These are phyloP conservation scores for Phytophthora kernoviae DNA, from an alignment of 352 stramenopile genomes.

Conservation along the genomic window DNA sequence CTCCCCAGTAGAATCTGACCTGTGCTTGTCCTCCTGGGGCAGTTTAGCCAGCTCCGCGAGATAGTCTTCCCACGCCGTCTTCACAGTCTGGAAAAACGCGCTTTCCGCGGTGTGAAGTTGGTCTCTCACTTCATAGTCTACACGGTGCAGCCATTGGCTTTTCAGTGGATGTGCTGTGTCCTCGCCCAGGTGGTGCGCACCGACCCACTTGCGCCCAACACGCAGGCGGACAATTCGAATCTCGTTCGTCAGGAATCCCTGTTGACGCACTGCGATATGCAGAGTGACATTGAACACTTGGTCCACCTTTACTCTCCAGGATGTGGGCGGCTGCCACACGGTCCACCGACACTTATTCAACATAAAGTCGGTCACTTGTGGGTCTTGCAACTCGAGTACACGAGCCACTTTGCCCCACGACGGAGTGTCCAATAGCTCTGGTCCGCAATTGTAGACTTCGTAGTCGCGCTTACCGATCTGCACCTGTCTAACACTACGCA, in stretches of 20 bases:
- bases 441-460: conserved; percentile 55
- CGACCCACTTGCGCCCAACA: conserved; percentile 69
- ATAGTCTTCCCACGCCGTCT: conserved; percentile 60
- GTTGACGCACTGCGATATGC: conserved; percentile 39
- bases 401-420: conserved; percentile 39
- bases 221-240: conserved; percentile 58
- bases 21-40: conserved; percentile 48
- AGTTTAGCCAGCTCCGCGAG: conserved; percentile 53
- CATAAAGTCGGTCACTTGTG: conserved; percentile 39
- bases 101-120: conserved; percentile 40
- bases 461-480: conserved; percentile 61
- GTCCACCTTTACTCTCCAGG: conserved; percentile 69
- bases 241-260: conserved; percentile 62
- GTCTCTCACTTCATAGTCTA: conserved; percentile 62
- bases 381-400: conserved; percentile 42
- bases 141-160: conserved; percentile 64
- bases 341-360: conserved; percentile 50
- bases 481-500: conserved; percentile 50
- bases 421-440: conserved; percentile 51
- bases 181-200: conserved; percentile 62
- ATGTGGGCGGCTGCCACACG: conserved; percentile 60
- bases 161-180: conserved; percentile 35
- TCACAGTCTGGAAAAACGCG: conserved; percentile 62
- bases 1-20: conserved; percentile 25
- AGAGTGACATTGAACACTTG: conserved; percentile 69